phyloP scores from a whole-genome alignment of 805 yeast species.

The Maudiozyma barnettii region DNA sequence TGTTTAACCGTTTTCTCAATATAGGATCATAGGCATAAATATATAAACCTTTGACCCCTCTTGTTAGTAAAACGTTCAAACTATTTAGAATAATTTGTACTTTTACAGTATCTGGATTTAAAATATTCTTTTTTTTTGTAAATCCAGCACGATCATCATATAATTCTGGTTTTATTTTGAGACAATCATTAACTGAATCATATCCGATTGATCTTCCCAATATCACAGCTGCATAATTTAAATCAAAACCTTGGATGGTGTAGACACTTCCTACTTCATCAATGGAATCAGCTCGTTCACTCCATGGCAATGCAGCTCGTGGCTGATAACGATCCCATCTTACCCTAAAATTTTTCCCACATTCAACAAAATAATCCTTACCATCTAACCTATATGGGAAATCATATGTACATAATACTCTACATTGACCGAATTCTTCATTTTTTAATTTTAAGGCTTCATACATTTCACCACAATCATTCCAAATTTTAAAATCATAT shows the following conservation, averaged over 20 bases:
- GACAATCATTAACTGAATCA: conserved; percentile 29
- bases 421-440: conserved; percentile 31
- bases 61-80: conserved; percentile 36
- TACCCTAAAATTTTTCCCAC: conserved; percentile 35
- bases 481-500: conserved; percentile 34
- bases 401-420: conserved; percentile 38
- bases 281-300: conserved; percentile 37
- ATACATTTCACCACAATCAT: conserved; percentile 36
- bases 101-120: conserved; percentile 30
- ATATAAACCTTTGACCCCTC: conserved; percentile 38
- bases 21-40: conserved; percentile 36
- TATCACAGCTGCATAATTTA: conserved; percentile 39
- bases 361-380: conserved; percentile 36
- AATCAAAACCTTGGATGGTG: conserved; percentile 40
- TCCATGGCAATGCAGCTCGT: conserved; percentile 35
- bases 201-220: conserved; percentile 36
- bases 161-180: conserved; percentile 29
- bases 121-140: conserved; percentile 34
- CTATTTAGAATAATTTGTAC: conserved; percentile 36
- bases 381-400: conserved; percentile 39
- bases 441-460: conserved; percentile 26
- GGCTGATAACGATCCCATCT: conserved; percentile 42
- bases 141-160: conserved; percentile 41
- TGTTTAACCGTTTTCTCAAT: conserved; percentile 28
- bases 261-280: conserved; percentile 42